Percentiles rank a stretch among this genome's conserved stretches.
Evolutionary conservation across 2,329 filamentous ascomycete species (phyloP).

Genomic region (Onygena corvina): DNA sequence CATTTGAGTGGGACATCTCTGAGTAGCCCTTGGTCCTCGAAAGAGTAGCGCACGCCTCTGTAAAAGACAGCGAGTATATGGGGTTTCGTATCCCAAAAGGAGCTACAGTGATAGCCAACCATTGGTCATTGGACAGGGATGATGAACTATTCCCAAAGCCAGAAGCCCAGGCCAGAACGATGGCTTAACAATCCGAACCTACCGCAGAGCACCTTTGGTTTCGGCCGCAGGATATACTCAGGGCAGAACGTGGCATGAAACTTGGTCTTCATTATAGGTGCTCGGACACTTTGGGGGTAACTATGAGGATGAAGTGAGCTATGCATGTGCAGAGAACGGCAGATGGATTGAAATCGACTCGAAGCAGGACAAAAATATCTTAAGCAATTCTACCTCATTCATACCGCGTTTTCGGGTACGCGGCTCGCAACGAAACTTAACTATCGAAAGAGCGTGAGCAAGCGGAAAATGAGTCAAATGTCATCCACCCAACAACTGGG

Average conservation of each 20-base stretch:
- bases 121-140: constrained; percentile 18
- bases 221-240: constrained; percentile 12
- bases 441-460: background rate
- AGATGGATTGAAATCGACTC: background rate
- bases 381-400: background rate
- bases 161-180: constrained; percentile 19
- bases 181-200: constrained; percentile 17
- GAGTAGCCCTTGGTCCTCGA: constrained; percentile 6
- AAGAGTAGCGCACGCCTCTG: constrained; percentile 19
- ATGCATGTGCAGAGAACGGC: background rate
- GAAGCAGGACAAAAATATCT: background rate
- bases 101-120: constrained; percentile 15
- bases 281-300: constrained; percentile 14
- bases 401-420: background rate
- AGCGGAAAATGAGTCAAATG: background rate
- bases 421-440: background rate
- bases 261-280: constrained; percentile 12
- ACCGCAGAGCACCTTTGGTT: constrained; percentile 9
- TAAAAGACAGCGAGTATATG: constrained; percentile 17
- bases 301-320: too few relatives aligned
- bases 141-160: constrained; percentile 16
- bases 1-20: too few relatives aligned
- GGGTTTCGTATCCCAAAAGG: constrained; percentile 18
- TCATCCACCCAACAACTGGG: background rate
- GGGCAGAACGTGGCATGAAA: constrained; percentile 13